Evolutionary conservation across 2,329 filamentous ascomycete genomes (phyloP).

Genomic region (Polychaeton citri): DNA sequence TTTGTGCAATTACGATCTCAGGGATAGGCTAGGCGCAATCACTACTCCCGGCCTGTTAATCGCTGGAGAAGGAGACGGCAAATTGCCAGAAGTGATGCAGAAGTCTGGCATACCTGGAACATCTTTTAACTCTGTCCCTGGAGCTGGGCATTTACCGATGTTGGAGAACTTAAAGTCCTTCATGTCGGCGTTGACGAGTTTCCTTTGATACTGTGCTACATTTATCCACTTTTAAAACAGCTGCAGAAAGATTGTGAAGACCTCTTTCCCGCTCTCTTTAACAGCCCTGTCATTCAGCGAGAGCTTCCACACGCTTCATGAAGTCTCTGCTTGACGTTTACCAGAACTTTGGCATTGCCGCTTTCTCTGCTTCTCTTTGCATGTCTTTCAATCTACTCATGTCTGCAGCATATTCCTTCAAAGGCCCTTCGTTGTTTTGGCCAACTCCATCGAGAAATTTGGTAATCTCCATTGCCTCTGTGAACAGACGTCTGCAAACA

Average conservation of each 20-base stretch:
- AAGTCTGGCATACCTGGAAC: conserved; percentile 42
- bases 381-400: background rate
- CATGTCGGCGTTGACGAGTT: conserved; percentile 47
- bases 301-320: too few relatives aligned
- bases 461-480: background rate
- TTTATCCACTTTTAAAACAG: too few relatives aligned
- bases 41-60: conserved; percentile 52
- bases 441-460: background rate
- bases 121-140: conserved; percentile 51
- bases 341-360: background rate
- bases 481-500: background rate
- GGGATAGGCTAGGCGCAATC: conserved; percentile 40
- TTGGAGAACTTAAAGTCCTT: conserved; percentile 59
- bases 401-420: background rate
- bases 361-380: background rate
- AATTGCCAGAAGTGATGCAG: conserved; percentile 67
- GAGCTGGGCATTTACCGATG: conserved; percentile 74
- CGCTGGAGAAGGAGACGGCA: conserved; percentile 60
- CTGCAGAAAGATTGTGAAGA: too few relatives aligned
- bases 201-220: too few relatives aligned
- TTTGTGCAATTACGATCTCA: conserved; percentile 59
- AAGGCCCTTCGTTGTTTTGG: background rate
- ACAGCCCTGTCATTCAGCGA: too few relatives aligned
- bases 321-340: too few relatives aligned
- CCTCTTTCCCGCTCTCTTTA: too few relatives aligned